phyloP scores from a whole-genome alignment of 306 rosid species.

The Luffa aegyptiaca region DNA sequence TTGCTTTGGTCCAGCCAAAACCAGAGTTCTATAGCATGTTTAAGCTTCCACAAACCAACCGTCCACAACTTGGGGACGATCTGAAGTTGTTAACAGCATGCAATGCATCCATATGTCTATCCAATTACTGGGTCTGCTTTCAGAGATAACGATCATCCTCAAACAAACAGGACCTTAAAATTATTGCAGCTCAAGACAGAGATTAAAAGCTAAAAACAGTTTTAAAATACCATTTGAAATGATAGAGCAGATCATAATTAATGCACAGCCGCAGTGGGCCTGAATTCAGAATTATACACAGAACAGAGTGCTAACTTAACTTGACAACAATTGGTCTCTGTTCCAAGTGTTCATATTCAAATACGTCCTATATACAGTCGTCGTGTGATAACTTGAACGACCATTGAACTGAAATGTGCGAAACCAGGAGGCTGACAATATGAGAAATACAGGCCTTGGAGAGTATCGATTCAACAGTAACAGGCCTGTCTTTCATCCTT shows the following conservation, averaged over 20 bases:
- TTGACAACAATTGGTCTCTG: constrained; percentile 6
- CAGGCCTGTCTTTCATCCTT: neutral
- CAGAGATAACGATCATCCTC: no score
- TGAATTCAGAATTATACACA: neutral
- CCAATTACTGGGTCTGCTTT: no score
- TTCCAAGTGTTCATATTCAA: neutral
- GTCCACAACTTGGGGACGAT: no score
- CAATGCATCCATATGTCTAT: no score
- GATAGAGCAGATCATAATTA: constrained; percentile 3
- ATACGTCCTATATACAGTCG: neutral
- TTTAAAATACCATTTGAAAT: neutral
- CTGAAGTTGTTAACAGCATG: no score
- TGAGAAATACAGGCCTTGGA: neutral
- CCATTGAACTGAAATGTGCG: neutral
- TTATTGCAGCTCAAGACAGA: neutral
- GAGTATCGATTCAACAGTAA: neutral
- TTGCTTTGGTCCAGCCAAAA: neutral
- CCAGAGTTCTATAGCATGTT: neutral
- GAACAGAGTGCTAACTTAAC: neutral
- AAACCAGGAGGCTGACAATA: neutral
- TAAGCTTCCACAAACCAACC: neutral
- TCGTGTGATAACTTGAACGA: neutral
- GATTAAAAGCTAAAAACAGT: neutral
- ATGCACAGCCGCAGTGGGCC: neutral
- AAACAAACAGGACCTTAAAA: neutral